Base-by-base conservation (phyloP, 2,329 filamentous ascomycete genomes). In the Tolypocladium paradoxum region DNA sequence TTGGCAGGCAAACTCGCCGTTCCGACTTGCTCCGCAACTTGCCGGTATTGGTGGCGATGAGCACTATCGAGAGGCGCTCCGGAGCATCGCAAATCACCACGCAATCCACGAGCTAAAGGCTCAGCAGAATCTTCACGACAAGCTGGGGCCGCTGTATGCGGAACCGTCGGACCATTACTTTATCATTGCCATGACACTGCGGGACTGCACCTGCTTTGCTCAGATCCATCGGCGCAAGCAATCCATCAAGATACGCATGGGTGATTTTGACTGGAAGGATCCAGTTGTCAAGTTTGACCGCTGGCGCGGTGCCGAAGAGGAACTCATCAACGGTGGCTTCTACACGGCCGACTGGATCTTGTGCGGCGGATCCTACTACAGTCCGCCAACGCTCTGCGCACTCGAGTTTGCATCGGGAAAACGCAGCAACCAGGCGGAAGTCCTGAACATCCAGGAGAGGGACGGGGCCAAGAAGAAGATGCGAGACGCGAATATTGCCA, bases 181-280 rank as follows among this genome's bases (percentile, higher is more conserved):
- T 55, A 76, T 79, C 14, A 73, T 88, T 7, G 86, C 87, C 53
- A 92, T 92, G 88, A 91, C 88, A 4, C 67, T 93, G 58, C 75
- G 88, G 49, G 88, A 93, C 71, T 90, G 88, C 65, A 88, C 86
- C 4, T 79, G 88, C 60, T 90, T 85, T 62, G 72, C 89, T 40
- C 80, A 81, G 61, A 76, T 90, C 53, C 68, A 68, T 45, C 60
- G 57, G 18, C 52, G 58, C 8, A 55, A 61, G 1, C 57, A 60
- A 7, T 64, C 65, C 1, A 66, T 83, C 7, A 74, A 80, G 53
- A 75, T 81, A 45, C 81, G 85, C 52, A 75, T 93, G 11, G 87
- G 85, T 1, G 88, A 93, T 63, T 76, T 92, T 45, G 88, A 93
- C 68, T 77, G 87, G 62, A 93, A 93, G 71, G 84, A 84, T 53